These are phyloP conservation scores for Fusarium tanahbumbuense DNA, from an alignment of 2,329 filamentous ascomycete genomes.

Conservation along the genomic window DNA sequence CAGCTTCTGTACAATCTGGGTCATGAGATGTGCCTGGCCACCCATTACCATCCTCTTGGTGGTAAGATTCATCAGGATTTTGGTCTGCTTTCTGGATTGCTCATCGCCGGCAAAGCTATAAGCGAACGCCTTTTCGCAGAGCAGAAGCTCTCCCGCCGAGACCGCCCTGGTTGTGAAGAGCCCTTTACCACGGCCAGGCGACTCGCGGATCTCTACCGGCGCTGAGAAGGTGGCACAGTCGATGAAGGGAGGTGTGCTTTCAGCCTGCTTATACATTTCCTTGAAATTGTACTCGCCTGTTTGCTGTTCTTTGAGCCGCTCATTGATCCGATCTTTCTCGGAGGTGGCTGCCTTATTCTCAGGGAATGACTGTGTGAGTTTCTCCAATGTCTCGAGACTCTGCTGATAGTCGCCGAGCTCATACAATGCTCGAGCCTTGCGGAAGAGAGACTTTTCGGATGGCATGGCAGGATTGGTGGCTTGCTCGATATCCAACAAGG, in stretches of 20 bases:
- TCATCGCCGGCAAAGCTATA: neutral
- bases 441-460: constrained; percentile 58
- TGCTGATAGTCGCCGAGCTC: constrained; percentile 45
- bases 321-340: neutral
- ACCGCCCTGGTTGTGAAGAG: constrained; percentile 3
- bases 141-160: neutral
- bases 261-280: neutral
- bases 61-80: neutral
- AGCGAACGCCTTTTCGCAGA: constrained; percentile 4
- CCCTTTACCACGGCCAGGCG: neutral
- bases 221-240: constrained; percentile 2
- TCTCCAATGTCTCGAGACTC: neutral
- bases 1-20: neutral
- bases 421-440: constrained; percentile 60
- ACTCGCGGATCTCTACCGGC: neutral
- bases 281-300: neutral
- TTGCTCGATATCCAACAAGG: constrained; percentile 47
- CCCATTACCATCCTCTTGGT: constrained; percentile 1
- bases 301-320: neutral
- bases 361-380: neutral
- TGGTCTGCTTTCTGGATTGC: neutral
- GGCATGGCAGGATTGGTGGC: constrained; percentile 23
- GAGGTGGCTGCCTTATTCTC: neutral
- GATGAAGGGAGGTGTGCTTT: neutral
- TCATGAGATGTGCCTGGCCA: neutral